Base-by-base conservation (phyloP, 176 grass and related monocot species). In the Juncus effusus region DNA sequence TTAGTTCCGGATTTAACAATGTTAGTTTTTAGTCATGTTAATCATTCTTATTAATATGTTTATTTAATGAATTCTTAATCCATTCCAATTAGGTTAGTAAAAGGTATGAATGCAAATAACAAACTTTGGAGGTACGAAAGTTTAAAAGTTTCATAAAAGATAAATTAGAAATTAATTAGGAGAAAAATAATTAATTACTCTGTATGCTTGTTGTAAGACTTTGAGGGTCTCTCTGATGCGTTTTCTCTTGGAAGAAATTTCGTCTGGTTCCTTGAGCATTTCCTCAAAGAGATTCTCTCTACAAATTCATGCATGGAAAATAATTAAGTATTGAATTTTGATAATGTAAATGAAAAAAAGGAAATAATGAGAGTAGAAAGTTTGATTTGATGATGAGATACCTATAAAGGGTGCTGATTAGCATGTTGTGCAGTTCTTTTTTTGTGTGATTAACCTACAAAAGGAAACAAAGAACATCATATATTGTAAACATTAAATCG, bases 371-470 rank as follows among this genome's bases (percentile, higher is more conserved):
- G 11, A 9, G 38, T 13, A 56, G 13, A 38, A 38, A 36, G 2
- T 66, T 28, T 12, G 16, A 11, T 38, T 63, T 28, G n/a, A n/a
- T n/a, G n/a, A n/a, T 42, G 2, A 62, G 38, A 58, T 70, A 95
- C 90, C 77, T 89, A 72, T 95, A 95, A 61, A 95, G 86, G 12
- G 61, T 81, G 16, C 67, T 78, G 59, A 95, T 95, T 64, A 95
- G 83, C 35, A 80, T 73, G 83, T 95, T 95, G 74, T 95, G 90
- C 60, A 95, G 79, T 6, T 85, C 77, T 74, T 85, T 76, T 79
- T 86, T 88, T 52, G 90, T 89, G 49, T 86, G 90, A 64, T 86
- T 85, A 79, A 95, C 90, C 90, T 95, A 78, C 77, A 88, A 71
- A 16, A 62, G 37, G 74, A 84, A 56, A 45, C 42, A 7, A 45